phyloP scores from a whole-genome alignment of 768 basidiomycete species.

The Pleurotus citrinopileatus region DNA sequence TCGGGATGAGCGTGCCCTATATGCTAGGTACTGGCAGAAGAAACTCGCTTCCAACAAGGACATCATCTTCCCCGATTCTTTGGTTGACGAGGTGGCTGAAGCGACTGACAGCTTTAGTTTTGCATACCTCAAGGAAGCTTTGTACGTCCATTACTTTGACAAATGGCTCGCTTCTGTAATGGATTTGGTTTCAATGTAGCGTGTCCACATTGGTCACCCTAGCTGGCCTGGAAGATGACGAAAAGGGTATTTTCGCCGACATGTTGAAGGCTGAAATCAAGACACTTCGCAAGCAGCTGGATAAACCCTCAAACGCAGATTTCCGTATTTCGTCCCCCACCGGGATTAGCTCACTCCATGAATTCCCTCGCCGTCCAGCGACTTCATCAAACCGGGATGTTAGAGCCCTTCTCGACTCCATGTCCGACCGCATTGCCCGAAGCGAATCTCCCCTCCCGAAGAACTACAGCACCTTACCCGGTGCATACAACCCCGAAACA shows the following conservation, averaged over 20 bases:
- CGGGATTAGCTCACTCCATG: conserved; percentile 3
- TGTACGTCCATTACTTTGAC: conserved; percentile 49
- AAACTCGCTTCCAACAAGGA: conserved; percentile 64
- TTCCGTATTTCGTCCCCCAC: background rate
- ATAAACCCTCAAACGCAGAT: conserved; percentile 29
- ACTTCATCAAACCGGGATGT: no score
- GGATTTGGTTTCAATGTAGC: conserved; percentile 29
- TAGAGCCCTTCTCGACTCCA: conserved; percentile 16
- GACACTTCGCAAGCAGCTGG: conserved; percentile 62
- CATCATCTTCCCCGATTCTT: conserved; percentile 63
- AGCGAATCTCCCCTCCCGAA: background rate
- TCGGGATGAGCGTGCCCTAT: conserved; percentile 58
- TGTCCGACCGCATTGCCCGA: conserved; percentile 10
- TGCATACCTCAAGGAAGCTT: conserved; percentile 87
- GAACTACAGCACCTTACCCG: background rate
- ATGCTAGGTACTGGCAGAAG: conserved; percentile 77
- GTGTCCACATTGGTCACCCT: conserved; percentile 72
- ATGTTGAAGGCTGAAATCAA: conserved; percentile 59
- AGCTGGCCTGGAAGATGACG: conserved; percentile 45
- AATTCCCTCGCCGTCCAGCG: background rate
- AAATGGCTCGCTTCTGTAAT: background rate
- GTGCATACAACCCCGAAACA: background rate
- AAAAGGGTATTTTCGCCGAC: conserved; percentile 47
- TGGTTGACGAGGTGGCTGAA: conserved; percentile 58
- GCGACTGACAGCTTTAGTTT: conserved; percentile 73